Percentiles rank a stretch among this genome's conserved stretches.
Evolutionary conservation across 177 flowering plant genomes (phyloP).

Genomic region (Vitis hybrid): DNA sequence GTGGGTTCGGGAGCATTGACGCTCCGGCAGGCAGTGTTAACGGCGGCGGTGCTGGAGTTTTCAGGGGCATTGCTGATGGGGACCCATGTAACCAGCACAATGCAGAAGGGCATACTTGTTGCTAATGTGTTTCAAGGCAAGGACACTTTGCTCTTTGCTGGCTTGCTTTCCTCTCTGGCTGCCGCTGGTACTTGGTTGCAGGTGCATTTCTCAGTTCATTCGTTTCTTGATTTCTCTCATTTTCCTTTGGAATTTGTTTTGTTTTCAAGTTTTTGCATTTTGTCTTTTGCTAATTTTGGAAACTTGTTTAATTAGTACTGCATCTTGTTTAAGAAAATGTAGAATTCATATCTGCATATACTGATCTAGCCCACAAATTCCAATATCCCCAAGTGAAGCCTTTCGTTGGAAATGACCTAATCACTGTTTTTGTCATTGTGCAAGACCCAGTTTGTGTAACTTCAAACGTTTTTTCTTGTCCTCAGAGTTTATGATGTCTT

Average conservation of each 20-base stretch:
- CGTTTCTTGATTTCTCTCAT: constrained; percentile 4
- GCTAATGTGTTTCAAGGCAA: constrained; percentile 90
- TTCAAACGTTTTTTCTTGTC: no score
- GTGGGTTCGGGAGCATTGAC: constrained; percentile 94
- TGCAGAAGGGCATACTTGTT: constrained; percentile 94
- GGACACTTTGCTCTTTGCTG: constrained; percentile 76
- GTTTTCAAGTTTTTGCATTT: background rate
- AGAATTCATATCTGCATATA: no score
- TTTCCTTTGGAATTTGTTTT: background rate
- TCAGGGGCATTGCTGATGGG: constrained; percentile 96
- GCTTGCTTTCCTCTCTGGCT: constrained; percentile 89
- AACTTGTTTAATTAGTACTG: background rate
- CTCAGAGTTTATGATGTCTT: no score
- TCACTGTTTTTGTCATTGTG: no score
- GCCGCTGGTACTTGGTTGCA: constrained; percentile 99
- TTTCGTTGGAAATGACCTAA: no score
- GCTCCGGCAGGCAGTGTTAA: constrained; percentile 83
- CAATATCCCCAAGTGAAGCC: no score
- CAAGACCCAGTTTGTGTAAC: no score
- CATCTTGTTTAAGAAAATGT: no score
- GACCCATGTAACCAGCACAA: constrained; percentile 88
- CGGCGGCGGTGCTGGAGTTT: constrained; percentile 88
- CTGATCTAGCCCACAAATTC: no score
- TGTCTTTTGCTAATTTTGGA: background rate
- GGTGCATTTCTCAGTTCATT: constrained; percentile 34